Conservation (phyloP, 805 yeast genomes). For the Hanseniaspora osmophila region DNA sequence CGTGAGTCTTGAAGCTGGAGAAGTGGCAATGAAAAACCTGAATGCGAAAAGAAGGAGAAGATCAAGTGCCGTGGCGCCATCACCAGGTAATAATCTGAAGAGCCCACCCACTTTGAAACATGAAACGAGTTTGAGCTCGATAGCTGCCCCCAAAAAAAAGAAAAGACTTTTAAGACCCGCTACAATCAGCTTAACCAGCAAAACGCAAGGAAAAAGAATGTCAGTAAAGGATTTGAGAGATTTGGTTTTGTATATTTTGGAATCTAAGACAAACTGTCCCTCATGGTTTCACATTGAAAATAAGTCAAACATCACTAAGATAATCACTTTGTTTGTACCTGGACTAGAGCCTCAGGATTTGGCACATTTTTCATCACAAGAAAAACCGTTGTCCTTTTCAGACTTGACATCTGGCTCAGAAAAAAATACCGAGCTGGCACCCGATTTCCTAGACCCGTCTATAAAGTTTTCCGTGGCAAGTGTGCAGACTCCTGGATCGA, state of each 20-base stretch:
- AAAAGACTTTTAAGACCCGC: slow-evolving; percentile 17
- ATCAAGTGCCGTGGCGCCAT: slow-evolving; percentile 11
- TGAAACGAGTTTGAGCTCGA: background rate
- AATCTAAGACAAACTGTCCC: slow-evolving; percentile 27
- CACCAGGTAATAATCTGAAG: background rate
- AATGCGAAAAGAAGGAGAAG: slow-evolving; percentile 12
- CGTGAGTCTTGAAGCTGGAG: background rate
- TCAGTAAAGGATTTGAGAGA: slow-evolving; percentile 32
- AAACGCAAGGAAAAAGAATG: slow-evolving; percentile 14
- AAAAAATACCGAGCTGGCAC: background rate
- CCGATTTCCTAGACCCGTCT: slow-evolving; percentile 1
- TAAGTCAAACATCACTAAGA: slow-evolving; percentile 32
- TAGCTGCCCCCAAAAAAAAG: slow-evolving; percentile 17
- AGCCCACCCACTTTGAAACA: background rate
- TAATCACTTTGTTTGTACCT: slow-evolving; percentile 48
- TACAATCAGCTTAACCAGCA: slow-evolving; percentile 24
- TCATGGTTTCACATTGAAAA: slow-evolving; percentile 38
- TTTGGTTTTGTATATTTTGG: slow-evolving; percentile 29
- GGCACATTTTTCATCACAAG: background rate
- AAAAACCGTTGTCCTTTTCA: background rate
- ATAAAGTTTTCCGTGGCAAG: slow-evolving; percentile 6
- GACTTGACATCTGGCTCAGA: slow-evolving; percentile 2
- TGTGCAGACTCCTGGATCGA: slow-evolving; percentile 57
- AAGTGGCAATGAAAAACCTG: background rate
- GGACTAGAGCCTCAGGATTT: slow-evolving; percentile 40